Evolutionary conservation across 2,329 filamentous ascomycete genomes (phyloP).

Genomic region (Aspergillus nomiae): DNA sequence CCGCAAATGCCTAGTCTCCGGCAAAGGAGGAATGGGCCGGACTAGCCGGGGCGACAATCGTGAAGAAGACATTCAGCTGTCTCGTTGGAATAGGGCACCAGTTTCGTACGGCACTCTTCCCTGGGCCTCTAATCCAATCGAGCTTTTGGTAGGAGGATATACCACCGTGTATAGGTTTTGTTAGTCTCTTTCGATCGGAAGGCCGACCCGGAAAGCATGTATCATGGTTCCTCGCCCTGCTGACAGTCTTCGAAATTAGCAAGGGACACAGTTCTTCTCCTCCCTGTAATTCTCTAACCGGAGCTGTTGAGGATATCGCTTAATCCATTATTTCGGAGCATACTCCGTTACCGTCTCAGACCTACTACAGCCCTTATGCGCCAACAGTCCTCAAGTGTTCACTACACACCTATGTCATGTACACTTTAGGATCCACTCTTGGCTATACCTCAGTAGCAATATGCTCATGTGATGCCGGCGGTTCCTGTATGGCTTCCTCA

Average conservation of each 20-base stretch:
- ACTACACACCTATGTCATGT: neutral
- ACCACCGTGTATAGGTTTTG: neutral
- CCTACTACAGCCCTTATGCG: neutral
- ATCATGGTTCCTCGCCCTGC: neutral
- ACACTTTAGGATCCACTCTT: constrained; percentile 2
- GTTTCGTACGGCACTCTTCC: neutral
- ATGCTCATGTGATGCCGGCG: neutral
- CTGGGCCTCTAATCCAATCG: neutral
- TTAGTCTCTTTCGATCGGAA: neutral
- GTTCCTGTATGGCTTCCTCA: constrained; percentile 1
- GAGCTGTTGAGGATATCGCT: neutral
- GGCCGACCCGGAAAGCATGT: neutral
- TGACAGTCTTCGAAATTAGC: neutral
- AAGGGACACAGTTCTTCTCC: neutral
- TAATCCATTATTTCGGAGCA: constrained; percentile 13
- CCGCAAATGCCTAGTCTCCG: neutral
- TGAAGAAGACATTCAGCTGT: neutral
- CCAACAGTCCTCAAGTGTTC: neutral
- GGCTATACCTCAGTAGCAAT: neutral
- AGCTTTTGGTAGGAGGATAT: neutral
- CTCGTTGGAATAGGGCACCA: neutral
- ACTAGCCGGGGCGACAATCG: neutral
- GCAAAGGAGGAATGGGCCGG: neutral
- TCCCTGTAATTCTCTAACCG: neutral
- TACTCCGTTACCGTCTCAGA: constrained; percentile 14